A percentile compares a stretch with the other conserved stretches of the same genome.
Evolutionary conservation across 495 filamentous ascomycete species (phyloP).

Genomic region (Aspergillus funiculosus): DNA sequence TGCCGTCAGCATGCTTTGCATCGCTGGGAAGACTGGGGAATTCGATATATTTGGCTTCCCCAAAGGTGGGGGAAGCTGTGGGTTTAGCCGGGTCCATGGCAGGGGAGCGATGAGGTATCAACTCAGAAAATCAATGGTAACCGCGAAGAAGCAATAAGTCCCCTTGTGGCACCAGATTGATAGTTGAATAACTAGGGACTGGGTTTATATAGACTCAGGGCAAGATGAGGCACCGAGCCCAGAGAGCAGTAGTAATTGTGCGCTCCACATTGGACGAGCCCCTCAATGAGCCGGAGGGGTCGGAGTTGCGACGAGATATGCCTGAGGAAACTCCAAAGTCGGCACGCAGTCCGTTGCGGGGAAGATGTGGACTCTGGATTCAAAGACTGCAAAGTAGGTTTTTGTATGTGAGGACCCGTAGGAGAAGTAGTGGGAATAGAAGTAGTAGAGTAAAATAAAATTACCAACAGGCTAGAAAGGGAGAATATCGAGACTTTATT

Average conservation of each 20-base stretch:
- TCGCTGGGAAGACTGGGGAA: conserved; percentile 54
- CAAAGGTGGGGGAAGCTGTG: conserved; percentile 18
- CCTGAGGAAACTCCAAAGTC: no score
- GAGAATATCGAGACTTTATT: no score
- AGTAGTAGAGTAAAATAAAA: no score
- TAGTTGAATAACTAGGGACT: background rate
- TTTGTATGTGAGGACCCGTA: no score
- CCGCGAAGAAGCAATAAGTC: no score
- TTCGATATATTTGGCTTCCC: conserved; percentile 54
- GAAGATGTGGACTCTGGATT: conserved; percentile 8
- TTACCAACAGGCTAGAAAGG: no score
- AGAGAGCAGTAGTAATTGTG: conserved; percentile 4
- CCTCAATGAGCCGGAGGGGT: conserved; percentile 27
- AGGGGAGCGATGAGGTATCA: no score
- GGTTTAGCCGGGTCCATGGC: conserved; percentile 27
- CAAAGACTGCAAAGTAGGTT: no score
- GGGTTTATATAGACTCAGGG: background rate
- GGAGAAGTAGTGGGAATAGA: no score
- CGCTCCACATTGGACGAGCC: conserved; percentile 24
- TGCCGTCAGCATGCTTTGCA: conserved; percentile 54
- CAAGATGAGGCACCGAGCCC: background rate
- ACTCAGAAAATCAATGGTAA: no score
- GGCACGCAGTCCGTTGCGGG: conserved; percentile 25
- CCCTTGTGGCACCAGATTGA: no score
- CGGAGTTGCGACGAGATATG: conserved; percentile 30